Evolutionary conservation across 345 rosid species (phyloP).

Genomic region (Euphorbia peplus): DNA sequence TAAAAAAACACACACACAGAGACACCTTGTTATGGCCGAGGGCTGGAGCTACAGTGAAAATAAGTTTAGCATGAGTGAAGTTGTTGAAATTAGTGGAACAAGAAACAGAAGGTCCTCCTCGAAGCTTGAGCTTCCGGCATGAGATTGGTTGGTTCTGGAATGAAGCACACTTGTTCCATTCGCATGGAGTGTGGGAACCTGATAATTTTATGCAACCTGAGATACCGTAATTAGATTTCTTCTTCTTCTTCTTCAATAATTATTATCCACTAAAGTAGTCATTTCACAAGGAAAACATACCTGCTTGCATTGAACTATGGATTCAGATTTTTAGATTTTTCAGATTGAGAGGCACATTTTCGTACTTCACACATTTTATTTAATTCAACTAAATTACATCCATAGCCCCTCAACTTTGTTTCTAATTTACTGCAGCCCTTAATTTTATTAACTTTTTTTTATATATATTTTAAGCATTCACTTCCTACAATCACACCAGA

Average conservation of each 20-base stretch:
- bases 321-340: too few species aligned
- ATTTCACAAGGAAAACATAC: too few species aligned
- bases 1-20: too few species aligned
- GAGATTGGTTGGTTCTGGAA: constrained; percentile 3
- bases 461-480: too few species aligned
- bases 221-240: background rate
- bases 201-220: background rate
- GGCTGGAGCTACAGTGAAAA: constrained; percentile 76
- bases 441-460: too few species aligned
- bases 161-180: background rate
- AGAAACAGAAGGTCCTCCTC: constrained; percentile 27
- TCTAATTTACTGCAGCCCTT: too few species aligned
- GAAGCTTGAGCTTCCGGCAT: constrained; percentile 14
- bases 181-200: background rate
- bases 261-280: background rate
- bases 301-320: too few species aligned
- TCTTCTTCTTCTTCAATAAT: background rate
- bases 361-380: too few species aligned
- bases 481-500: too few species aligned
- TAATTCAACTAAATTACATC: too few species aligned
- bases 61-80: constrained; percentile 51
- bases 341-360: too few species aligned
- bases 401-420: too few species aligned
- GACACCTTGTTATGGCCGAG: constrained; percentile 59
- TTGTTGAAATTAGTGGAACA: constrained; percentile 39